phyloP scores from a whole-genome alignment of 2,329 filamentous ascomycete genomes.

The Teratosphaeriaceae sp. region DNA sequence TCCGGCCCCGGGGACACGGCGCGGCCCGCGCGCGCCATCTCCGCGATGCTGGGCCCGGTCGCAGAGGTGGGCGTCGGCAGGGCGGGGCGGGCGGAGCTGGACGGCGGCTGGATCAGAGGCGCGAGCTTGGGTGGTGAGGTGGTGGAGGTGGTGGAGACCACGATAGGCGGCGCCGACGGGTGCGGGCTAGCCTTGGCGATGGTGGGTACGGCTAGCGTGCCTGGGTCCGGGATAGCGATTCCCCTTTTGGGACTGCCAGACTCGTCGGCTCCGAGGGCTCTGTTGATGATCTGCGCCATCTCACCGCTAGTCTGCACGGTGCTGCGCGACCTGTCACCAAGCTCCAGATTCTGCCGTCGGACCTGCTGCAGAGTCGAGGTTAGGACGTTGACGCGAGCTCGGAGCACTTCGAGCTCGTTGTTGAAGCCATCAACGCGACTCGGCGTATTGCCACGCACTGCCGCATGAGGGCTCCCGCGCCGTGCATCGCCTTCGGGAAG shows the following conservation, averaged over 20 bases:
- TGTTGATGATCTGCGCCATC: constrained; percentile 3
- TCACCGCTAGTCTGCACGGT: constrained; percentile 1
- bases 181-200: background rate
- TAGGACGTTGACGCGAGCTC: constrained; percentile 5
- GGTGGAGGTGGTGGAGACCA: background rate
- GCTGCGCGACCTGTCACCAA: background rate
- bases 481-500: background rate
- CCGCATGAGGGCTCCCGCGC: background rate
- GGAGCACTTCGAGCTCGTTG: constrained; percentile 5
- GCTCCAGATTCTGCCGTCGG: constrained; percentile 1
- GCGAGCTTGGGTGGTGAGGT: background rate
- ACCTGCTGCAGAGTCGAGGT: background rate
- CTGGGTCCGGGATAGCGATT: background rate
- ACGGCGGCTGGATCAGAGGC: background rate
- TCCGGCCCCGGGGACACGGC: constrained; percentile 12
- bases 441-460: background rate
- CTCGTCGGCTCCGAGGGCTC: constrained; percentile 6
- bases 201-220: background rate
- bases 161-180: background rate
- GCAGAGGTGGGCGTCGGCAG: constrained; percentile 1
- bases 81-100: background rate
- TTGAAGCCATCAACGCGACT: constrained; percentile 1
- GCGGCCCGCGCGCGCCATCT: constrained; percentile 13
- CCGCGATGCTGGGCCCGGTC: constrained; percentile 1
- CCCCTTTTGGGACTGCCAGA: background rate